These are phyloP conservation scores for Chlorophyllum brunneum DNA, from an alignment of 768 basidiomycete species.

Conservation along the genomic window DNA sequence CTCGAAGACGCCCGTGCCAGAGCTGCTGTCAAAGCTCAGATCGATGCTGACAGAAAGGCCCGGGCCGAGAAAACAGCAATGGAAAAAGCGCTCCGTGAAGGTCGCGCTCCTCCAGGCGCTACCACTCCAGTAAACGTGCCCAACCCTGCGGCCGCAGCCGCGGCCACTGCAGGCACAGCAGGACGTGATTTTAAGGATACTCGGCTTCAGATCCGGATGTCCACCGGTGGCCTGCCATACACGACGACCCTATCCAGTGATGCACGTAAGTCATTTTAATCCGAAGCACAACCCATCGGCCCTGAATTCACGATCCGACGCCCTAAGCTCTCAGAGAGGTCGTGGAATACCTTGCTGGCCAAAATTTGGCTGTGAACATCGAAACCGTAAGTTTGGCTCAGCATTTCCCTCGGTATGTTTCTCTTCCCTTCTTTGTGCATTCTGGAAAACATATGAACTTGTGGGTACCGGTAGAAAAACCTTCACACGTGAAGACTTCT, in stretches of 20 bases:
- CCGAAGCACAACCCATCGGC: not conserved
- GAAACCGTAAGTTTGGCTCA: constrained; percentile 77
- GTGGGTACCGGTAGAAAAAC: constrained; percentile 54
- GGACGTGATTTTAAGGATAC: constrained; percentile 85
- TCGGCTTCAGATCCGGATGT: constrained; percentile 84
- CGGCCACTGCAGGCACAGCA: constrained; percentile 38
- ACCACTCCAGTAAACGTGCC: constrained; percentile 23
- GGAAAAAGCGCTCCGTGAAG: constrained; percentile 91
- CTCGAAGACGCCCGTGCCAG: constrained; percentile 81
- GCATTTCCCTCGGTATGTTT: constrained; percentile 77
- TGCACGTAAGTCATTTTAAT: constrained; percentile 47
- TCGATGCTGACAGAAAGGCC: constrained; percentile 78
- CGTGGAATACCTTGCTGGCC: constrained; percentile 82
- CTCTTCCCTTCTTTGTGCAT: not conserved
- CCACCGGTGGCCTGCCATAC: constrained; percentile 75
- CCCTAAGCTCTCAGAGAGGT: constrained; percentile 73
- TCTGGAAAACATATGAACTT: not conserved
- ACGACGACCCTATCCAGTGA: constrained; percentile 81
- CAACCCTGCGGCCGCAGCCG: constrained; percentile 26
- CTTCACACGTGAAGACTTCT: constrained; percentile 69
- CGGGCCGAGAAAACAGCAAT: constrained; percentile 84
- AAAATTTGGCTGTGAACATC: constrained; percentile 63
- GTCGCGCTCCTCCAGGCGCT: constrained; percentile 35
- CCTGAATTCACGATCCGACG: not conserved
- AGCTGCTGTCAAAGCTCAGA: constrained; percentile 88